A percentile compares a stretch with the other conserved stretches of the same genome.
Evolutionary conservation across 768 basidiomycete genomes (phyloP).

Genomic region (Boletus sp.): DNA sequence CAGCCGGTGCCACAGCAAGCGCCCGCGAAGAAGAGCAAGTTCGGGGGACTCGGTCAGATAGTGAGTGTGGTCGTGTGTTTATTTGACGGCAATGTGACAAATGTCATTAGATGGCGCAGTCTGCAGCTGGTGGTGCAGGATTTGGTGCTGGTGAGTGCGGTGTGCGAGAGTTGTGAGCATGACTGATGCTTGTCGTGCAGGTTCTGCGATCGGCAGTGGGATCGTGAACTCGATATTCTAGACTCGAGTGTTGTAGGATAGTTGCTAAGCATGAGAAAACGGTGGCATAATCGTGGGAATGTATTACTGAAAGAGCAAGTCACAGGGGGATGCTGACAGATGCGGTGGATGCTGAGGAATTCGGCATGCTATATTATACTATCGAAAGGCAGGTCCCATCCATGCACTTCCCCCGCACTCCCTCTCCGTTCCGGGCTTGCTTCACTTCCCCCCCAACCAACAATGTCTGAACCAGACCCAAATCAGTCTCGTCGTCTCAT

Average conservation of each 20-base stretch:
- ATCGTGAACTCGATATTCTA: slow-evolving; percentile 51
- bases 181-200: slow-evolving; percentile 23
- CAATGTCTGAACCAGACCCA: slow-evolving; percentile 21
- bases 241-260: slow-evolving; percentile 6
- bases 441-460: background rate
- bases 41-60: slow-evolving; percentile 39
- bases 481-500: slow-evolving; percentile 18
- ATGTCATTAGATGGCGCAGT: slow-evolving; percentile 27
- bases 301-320: slow-evolving; percentile 14
- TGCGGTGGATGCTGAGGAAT: slow-evolving; percentile 27
- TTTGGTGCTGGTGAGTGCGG: slow-evolving; percentile 43
- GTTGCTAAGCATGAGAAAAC: slow-evolving; percentile 21
- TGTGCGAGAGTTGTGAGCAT: no score
- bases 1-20: slow-evolving; percentile 31
- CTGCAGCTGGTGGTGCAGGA: slow-evolving; percentile 43
- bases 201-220: slow-evolving; percentile 44
- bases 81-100: background rate
- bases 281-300: slow-evolving; percentile 20
- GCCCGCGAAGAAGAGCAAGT: slow-evolving; percentile 36
- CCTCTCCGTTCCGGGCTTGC: background rate
- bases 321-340: slow-evolving; percentile 34
- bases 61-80: slow-evolving; percentile 23
- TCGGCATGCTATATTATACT: slow-evolving; percentile 28
- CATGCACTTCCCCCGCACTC: slow-evolving; percentile 21
- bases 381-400: slow-evolving; percentile 26